phyloP scores from a whole-genome alignment of 2,329 filamentous ascomycete species.

The Cyphellophora attinorum region DNA sequence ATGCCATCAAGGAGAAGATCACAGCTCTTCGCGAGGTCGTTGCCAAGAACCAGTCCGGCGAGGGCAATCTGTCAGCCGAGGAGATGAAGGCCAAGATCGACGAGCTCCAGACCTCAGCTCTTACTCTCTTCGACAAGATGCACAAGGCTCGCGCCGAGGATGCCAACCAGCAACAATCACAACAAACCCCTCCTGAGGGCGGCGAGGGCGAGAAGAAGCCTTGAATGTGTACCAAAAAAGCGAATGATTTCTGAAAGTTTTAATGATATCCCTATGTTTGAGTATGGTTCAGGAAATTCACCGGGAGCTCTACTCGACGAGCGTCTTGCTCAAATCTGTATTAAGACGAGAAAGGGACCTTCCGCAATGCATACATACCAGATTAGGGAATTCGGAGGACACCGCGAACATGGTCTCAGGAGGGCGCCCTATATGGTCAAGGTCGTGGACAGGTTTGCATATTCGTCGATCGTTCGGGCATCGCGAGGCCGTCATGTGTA shows the following conservation, averaged over 20 bases:
- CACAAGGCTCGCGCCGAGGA: conserved; percentile 82
- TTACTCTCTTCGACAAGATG: conserved; percentile 99
- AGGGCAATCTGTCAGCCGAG: conserved; percentile 73
- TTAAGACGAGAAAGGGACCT: too few relatives aligned
- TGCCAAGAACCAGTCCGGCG: conserved; percentile 87
- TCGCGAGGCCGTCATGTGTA: too few relatives aligned
- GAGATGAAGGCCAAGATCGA: conserved; percentile 99
- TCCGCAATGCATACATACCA: too few relatives aligned
- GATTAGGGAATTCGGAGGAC: too few relatives aligned
- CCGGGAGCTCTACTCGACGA: too few relatives aligned
- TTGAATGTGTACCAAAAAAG: conserved; percentile 30
- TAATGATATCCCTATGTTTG: conserved; percentile 18
- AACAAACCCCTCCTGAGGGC: conserved; percentile 37
- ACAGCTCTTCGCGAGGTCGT: conserved; percentile 75
- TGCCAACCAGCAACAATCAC: conserved; percentile 35
- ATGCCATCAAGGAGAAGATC: conserved; percentile 92
- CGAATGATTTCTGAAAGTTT: conserved; percentile 15
- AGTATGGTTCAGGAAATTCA: too few relatives aligned
- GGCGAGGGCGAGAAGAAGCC: conserved; percentile 26
- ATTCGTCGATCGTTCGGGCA: too few relatives aligned
- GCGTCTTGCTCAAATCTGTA: too few relatives aligned
- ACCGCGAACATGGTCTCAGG: too few relatives aligned
- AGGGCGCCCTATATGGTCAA: too few relatives aligned
- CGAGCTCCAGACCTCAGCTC: conserved; percentile 87
- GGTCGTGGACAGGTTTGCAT: too few relatives aligned